phyloP scores from a whole-genome alignment of 2,329 filamentous ascomycete species.

The Calonectria henricotiae region DNA sequence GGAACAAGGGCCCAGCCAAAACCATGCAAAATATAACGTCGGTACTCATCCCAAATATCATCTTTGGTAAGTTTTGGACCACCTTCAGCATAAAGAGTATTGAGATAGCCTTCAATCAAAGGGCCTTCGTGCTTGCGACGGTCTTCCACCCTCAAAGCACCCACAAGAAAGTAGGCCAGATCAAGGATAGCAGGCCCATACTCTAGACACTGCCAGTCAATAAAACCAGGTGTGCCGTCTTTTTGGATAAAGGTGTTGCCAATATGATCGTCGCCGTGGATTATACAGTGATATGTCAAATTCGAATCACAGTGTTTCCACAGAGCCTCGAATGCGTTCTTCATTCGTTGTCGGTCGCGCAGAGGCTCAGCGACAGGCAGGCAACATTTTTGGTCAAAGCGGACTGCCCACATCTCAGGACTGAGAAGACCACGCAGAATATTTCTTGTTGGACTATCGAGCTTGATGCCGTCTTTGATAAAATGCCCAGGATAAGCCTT shows the following conservation, averaged over 20 bases:
- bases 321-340: slow-evolving; percentile 27
- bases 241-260: slow-evolving; percentile 36
- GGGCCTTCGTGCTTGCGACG: slow-evolving; percentile 15
- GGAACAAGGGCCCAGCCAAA: slow-evolving; percentile 27
- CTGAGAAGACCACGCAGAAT: slow-evolving; percentile 29
- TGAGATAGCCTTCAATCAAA: slow-evolving; percentile 28
- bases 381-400: slow-evolving; percentile 28
- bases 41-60: slow-evolving; percentile 33
- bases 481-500: slow-evolving; percentile 29
- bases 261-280: slow-evolving; percentile 36
- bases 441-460: slow-evolving; percentile 28
- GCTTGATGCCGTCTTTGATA: slow-evolving; percentile 27
- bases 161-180: slow-evolving; percentile 32
- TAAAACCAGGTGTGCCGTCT: slow-evolving; percentile 31
- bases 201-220: slow-evolving; percentile 37
- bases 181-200: slow-evolving; percentile 33
- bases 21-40: slow-evolving; percentile 32
- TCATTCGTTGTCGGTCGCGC: slow-evolving; percentile 24
- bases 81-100: slow-evolving; percentile 27
- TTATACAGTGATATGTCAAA: slow-evolving; percentile 22
- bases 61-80: slow-evolving; percentile 27
- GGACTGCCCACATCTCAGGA: slow-evolving; percentile 27
- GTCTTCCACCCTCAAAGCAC: slow-evolving; percentile 32
- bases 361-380: slow-evolving; percentile 24
- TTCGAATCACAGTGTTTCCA: slow-evolving; percentile 36